Base-by-base conservation (phyloP, 1,284 basidiomycete species). In the Phenoliferia sp. region DNA sequence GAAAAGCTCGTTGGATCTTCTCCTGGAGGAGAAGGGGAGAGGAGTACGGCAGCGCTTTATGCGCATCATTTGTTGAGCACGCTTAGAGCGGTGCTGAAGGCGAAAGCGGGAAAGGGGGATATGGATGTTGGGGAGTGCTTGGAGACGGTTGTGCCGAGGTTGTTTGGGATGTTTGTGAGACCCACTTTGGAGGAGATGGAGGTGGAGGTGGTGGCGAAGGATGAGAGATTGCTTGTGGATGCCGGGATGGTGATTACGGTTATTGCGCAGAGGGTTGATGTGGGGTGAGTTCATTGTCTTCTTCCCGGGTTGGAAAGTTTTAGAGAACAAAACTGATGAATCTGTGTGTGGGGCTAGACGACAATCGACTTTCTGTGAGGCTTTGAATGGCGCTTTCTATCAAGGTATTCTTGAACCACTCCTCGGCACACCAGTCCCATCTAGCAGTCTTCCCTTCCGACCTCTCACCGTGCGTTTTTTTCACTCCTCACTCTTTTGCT, bases 21-120 rank as follows among this genome's bases (percentile, higher is more conserved):
- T 19, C 68, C 63, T 61, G 59, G 19, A 69, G 76, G 22, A 74
- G 73, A 82, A 83, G 62, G 63, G 77, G 12, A 56, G 48, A 4
- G 22, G 7, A 88, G 90, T 76, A 82, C 85, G 17, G 80, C 78
- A 26, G 85, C 88, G 1, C 89, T 91, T 15, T 96, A 94, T 76
- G 87, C 86, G 0, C 90, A 92, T 79, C 86, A 92, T 35, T 83
- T 96, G n/a, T 82, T 96, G 34, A 81, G 83, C 66, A 85, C 88
- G 0, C 79, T 96, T 3, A 81, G 82, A 2, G 84, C 85, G 50
- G 86, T 88, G 0, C 78, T 95, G 28, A 76, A 82, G 12, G 79
- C 76, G n/a, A 96, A 96, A 80, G 82, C 87, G 12, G 82, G 83
- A 12, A 77, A 77, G 76, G 79, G 66, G 75, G 84, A 95, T 76